A percentile compares a stretch with the other conserved stretches of the same genome.
These are phyloP conservation scores for Neurospora sp. DNA, from an alignment of 2,329 filamentous ascomycete species.

Conservation along the genomic window DNA sequence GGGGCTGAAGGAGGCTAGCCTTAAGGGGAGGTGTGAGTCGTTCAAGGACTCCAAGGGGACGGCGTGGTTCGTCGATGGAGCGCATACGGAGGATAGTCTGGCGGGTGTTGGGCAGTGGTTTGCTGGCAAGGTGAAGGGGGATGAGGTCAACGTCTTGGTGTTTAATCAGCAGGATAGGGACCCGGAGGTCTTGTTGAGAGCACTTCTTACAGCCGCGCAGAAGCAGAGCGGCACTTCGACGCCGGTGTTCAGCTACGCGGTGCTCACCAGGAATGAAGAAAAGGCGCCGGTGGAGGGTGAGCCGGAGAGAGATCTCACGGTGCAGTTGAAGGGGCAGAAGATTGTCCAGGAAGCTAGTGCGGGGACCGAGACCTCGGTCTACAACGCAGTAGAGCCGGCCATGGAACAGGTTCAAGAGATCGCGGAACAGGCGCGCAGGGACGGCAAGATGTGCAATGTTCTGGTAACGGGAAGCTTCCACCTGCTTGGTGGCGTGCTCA, in stretches of 20 bases:
- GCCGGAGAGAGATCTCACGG: conserved; percentile 44
- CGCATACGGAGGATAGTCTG: conserved; percentile 79
- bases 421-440: conserved; percentile 20
- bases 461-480: conserved; percentile 52
- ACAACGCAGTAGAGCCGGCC: conserved; percentile 4
- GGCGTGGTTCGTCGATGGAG: conserved; percentile 77
- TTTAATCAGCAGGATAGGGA: conserved; percentile 93
- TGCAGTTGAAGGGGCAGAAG: conserved; percentile 42
- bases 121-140: conserved; percentile 27
- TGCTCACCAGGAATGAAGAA: conserved; percentile 70
- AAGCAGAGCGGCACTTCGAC: conserved; percentile 25
- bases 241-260: conserved; percentile 54
- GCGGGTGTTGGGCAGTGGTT: conserved; percentile 72
- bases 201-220: conserved; percentile 48
- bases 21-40: conserved; percentile 71
- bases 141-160: conserved; percentile 47
- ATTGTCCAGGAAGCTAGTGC: conserved; percentile 13
- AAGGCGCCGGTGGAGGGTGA: conserved; percentile 31
- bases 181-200: conserved; percentile 52
- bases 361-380: conserved; percentile 1
- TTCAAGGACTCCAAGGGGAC: conserved; percentile 40
- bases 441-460: conserved; percentile 15
- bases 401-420: conserved; percentile 6
- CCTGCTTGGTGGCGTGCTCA: conserved; percentile 39
- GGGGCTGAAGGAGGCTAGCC: conserved; percentile 56